Conservation (phyloP, 2,329 filamentous ascomycete genomes). For the Davidsoniella virescens region DNA sequence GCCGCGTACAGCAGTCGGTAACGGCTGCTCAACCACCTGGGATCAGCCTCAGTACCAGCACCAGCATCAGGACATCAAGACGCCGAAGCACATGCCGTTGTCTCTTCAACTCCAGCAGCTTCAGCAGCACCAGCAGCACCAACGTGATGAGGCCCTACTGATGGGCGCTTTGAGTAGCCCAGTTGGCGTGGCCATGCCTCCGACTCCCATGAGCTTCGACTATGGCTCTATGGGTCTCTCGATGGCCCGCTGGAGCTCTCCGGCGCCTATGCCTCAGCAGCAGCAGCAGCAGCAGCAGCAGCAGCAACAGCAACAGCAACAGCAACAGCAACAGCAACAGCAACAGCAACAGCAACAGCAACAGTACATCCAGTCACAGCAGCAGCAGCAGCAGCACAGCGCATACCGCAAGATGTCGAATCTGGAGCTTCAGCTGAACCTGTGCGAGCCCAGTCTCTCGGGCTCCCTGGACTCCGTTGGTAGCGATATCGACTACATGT, state of each 20-base stretch:
- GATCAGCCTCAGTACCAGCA: no score
- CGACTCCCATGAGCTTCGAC: neutral
- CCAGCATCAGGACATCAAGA: no score
- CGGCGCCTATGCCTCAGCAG: neutral
- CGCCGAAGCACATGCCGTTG: no score
- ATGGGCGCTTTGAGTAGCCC: neutral
- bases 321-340: constrained; percentile 27
- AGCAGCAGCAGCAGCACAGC: constrained; percentile 19
- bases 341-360: constrained; percentile 19
- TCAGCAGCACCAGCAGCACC: neutral
- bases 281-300: neutral
- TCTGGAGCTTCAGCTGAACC: constrained; percentile 25
- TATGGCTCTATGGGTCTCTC: neutral
- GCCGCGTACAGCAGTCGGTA: no score
- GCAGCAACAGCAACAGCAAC: constrained; percentile 15
- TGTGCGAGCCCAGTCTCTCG: constrained; percentile 31
- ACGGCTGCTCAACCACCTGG: no score
- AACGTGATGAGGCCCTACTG: neutral
- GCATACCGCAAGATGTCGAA: constrained; percentile 25
- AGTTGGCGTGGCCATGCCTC: neutral
- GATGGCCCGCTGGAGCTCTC: neutral
- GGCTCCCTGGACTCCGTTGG: constrained; percentile 39
- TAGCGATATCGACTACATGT: constrained; percentile 48
- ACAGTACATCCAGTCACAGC: neutral
- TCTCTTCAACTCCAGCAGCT: neutral